Base-by-base conservation (phyloP, 129 eudicot genomes). In the Cynara cardunculus region DNA sequence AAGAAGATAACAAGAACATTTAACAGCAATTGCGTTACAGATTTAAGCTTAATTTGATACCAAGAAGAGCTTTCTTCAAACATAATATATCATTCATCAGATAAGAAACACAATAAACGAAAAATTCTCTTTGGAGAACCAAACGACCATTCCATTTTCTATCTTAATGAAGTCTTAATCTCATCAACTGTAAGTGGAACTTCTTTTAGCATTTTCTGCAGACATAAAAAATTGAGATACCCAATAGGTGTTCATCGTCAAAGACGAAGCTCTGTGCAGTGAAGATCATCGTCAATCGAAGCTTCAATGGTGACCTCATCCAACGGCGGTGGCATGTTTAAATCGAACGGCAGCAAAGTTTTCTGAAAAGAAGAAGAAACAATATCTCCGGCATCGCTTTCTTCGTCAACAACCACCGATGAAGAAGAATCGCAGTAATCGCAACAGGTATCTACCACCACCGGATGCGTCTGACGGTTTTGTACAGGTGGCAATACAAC, bases 341-440 rank as follows among this genome's bases (percentile, higher is more conserved):
- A 91, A 88, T 94, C 97, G 59, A 94, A 94, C 10, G 82, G 84
- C 3, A 75, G 41, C 77, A 84, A 14, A 1, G 88, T 84, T 34
- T 78, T 85, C 71, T 73, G 81, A 77, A 80, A 44, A 16, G 88
- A 85, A 1, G 91, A 86, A 0, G 90, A 80, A 21, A 77, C 94
- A 19, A 84, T 85, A 68, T 87, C 93, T 6, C 78, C 92, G 1
- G 39, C 86, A 1, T 84, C 92, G 1, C 71, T 84, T 74, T 24
- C 85, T 56, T 75, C 85, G 14, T 90, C 88, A 31, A 89, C 98
- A 1, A 93, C 86, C 14, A 94, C 98, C 3, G 96, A 91, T 0
- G 96, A 87, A 0, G 97, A 91, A 0, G 97, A 91, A 74, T 94
- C 98, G 34, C 98, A 94, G 74, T 94, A 93, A 82, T 96, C 93